phyloP scores from a whole-genome alignment of 768 basidiomycete genomes.

The Dendrothele bispora region DNA sequence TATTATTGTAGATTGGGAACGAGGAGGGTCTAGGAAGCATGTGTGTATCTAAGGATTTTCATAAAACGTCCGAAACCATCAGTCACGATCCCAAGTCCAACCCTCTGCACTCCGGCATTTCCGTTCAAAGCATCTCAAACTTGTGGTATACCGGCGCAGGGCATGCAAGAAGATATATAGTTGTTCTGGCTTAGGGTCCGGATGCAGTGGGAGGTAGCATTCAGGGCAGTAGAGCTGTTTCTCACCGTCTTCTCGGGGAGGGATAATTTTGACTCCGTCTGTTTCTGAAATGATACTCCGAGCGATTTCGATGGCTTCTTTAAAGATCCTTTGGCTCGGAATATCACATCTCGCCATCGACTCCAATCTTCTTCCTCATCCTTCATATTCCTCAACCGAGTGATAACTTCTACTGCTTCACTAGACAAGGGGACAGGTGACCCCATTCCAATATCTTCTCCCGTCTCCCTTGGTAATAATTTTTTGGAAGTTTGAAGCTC shows the following conservation, averaged over 20 bases:
- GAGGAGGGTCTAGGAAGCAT: too few relatives aligned
- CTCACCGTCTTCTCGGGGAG: constrained; percentile 20
- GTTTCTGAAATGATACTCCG: constrained; percentile 22
- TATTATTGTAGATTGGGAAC: too few relatives aligned
- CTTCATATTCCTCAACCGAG: constrained; percentile 29
- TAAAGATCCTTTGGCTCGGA: constrained; percentile 68
- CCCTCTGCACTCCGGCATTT: constrained; percentile 85
- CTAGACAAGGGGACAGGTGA: not conserved
- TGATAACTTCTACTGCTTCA: not conserved
- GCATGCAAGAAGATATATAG: constrained; percentile 97
- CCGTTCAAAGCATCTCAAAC: constrained; percentile 80
- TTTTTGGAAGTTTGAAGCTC: not conserved
- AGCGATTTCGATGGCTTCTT: constrained; percentile 50
- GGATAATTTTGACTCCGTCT: constrained; percentile 43
- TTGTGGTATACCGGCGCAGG: constrained; percentile 77
- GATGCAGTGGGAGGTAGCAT: constrained; percentile 90
- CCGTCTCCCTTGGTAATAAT: not conserved
- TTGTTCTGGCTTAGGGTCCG: constrained; percentile 89
- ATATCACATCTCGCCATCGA: constrained; percentile 83
- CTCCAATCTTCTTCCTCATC: constrained; percentile 89
- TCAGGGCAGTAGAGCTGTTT: constrained; percentile 76
- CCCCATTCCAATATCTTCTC: not conserved
- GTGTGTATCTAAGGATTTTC: too few relatives aligned
- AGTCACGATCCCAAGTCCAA: constrained; percentile 37
- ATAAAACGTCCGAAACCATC: too few relatives aligned